Conservation (phyloP, 2,329 filamentous ascomycete species). For the Pseudocercospora pini-densiflorae region DNA sequence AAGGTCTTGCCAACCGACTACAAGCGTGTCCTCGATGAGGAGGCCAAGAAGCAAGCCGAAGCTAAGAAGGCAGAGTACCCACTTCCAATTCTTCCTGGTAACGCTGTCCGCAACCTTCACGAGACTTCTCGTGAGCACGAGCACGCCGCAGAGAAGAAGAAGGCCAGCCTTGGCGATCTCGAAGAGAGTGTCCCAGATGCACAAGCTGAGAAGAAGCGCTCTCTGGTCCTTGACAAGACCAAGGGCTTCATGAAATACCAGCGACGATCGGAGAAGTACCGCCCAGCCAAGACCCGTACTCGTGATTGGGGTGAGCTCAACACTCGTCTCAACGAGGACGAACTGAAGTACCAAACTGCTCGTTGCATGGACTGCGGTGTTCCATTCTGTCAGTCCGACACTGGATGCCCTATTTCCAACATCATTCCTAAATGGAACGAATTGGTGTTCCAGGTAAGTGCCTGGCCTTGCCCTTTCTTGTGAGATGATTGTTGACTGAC, state of each 20-base stretch:
- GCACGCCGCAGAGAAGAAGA: conserved; percentile 68
- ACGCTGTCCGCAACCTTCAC: conserved; percentile 58
- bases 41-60: conserved; percentile 82
- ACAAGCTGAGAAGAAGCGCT: conserved; percentile 86
- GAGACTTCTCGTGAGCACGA: conserved; percentile 59
- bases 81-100: conserved; percentile 75
- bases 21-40: conserved; percentile 87
- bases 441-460: conserved; percentile 54
- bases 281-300: conserved; percentile 78
- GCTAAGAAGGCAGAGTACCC: conserved; percentile 84
- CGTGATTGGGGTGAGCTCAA: conserved; percentile 95
- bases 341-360: conserved; percentile 94
- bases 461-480: conserved; percentile 39
- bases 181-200: conserved; percentile 88
- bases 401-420: conserved; percentile 93
- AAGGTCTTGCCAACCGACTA: conserved; percentile 95
- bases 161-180: conserved; percentile 74
- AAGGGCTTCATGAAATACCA: conserved; percentile 97
- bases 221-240: conserved; percentile 95
- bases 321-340: conserved; percentile 84
- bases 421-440: conserved; percentile 99
- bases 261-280: conserved; percentile 91
- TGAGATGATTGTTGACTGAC: not conserved
- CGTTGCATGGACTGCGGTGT: conserved; percentile 99
- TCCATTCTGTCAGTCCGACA: conserved; percentile 96